Evolutionary conservation across 306 rosid genomes (phyloP).

Genomic region (Adenanthera pavonina): DNA sequence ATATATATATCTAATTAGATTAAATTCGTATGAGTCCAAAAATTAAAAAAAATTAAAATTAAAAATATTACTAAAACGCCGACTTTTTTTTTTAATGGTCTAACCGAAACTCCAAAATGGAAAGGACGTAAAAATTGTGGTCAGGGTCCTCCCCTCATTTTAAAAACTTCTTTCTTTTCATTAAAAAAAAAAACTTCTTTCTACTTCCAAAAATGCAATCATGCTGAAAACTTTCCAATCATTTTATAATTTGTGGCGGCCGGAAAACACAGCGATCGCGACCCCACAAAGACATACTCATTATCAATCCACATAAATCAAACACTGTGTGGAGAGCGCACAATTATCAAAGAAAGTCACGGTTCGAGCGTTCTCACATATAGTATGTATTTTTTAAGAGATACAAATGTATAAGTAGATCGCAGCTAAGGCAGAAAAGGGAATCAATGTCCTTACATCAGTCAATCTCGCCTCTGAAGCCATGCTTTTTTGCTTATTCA

Average conservation of each 20-base stretch:
- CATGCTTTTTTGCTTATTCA: not conserved
- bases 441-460: constrained; percentile 12
- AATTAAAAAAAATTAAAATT: too few species aligned
- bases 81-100: too few species aligned
- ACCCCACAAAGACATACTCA: constrained; percentile 22
- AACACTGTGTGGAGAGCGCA: not conserved
- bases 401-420: not conserved
- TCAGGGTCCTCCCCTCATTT: too few species aligned
- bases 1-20: too few species aligned
- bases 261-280: not conserved
- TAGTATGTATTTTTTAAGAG: not conserved
- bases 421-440: not conserved
- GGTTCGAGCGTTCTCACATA: not conserved
- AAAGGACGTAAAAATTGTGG: too few species aligned
- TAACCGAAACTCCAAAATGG: too few species aligned
- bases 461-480: not conserved
- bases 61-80: too few species aligned
- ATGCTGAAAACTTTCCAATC: not conserved
- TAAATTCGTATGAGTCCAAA: too few species aligned
- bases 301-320: not conserved
- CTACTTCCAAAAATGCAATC: too few species aligned
- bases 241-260: constrained; percentile 2
- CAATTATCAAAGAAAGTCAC: constrained; percentile 2
- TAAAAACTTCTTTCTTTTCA: too few species aligned
- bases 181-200: too few species aligned